A percentile compares a stretch with the other conserved stretches of the same genome.
phyloP scores from a whole-genome alignment of 2,329 filamentous ascomycete species.

The Rutstroemia sp. region DNA sequence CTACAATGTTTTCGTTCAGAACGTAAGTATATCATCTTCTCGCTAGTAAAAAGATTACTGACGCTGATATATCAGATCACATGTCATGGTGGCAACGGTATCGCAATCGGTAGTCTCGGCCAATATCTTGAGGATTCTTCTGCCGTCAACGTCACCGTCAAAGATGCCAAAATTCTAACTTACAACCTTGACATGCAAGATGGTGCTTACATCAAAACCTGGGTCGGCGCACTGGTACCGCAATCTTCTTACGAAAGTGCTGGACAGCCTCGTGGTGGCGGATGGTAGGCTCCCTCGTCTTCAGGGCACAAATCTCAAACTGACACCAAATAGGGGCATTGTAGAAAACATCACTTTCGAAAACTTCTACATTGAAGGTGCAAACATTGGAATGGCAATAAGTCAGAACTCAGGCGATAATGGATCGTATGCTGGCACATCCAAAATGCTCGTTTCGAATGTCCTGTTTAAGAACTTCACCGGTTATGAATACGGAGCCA shows the following conservation, averaged over 20 bases:
- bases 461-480: slow-evolving; percentile 45
- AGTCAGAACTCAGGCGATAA: slow-evolving; percentile 43
- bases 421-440: slow-evolving; percentile 40
- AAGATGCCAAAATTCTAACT: slow-evolving; percentile 38
- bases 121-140: slow-evolving; percentile 48
- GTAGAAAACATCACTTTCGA: slow-evolving; percentile 43
- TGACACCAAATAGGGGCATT: slow-evolving; percentile 30
- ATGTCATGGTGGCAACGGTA: slow-evolving; percentile 46
- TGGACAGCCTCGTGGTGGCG: slow-evolving; percentile 41
- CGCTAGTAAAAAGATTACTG: background rate
- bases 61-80: slow-evolving; percentile 25
- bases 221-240: slow-evolving; percentile 40
- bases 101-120: slow-evolving; percentile 47
- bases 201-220: slow-evolving; percentile 49
- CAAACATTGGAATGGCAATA: slow-evolving; percentile 37
- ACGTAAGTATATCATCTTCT: slow-evolving; percentile 27
- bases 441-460: slow-evolving; percentile 42
- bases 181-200: slow-evolving; percentile 41
- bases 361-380: slow-evolving; percentile 43
- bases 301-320: background rate
- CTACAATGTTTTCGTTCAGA: slow-evolving; percentile 41
- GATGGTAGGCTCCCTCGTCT: slow-evolving; percentile 31
- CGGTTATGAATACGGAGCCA: slow-evolving; percentile 34
- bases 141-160: slow-evolving; percentile 41
- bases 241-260: slow-evolving; percentile 42